A percentile compares a stretch with the other conserved stretches of the same genome.
Conservation (phyloP, 2,329 filamentous ascomycete genomes). For the Diaporthe amygdali region DNA sequence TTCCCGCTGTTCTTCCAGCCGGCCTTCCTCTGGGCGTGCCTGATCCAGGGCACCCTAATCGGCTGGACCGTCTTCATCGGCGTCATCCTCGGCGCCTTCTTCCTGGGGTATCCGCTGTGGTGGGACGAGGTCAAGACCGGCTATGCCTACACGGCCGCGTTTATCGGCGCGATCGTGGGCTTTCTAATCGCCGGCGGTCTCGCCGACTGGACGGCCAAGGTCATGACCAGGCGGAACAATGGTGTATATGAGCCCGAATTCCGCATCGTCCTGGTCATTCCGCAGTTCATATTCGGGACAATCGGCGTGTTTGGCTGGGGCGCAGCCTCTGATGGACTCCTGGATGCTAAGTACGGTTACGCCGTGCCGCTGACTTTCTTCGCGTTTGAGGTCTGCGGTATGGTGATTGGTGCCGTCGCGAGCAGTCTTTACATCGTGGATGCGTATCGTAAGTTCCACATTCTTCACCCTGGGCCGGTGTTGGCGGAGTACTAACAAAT, state of each 20-base stretch:
- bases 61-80: slow-evolving; percentile 96
- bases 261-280: slow-evolving; percentile 80
- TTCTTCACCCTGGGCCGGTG: background rate
- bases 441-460: slow-evolving; percentile 73
- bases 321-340: slow-evolving; percentile 68
- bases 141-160: slow-evolving; percentile 86
- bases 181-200: slow-evolving; percentile 77
- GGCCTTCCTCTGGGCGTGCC: slow-evolving; percentile 77
- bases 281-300: slow-evolving; percentile 78
- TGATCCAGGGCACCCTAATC: slow-evolving; percentile 89
- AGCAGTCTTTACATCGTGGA: slow-evolving; percentile 90
- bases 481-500: slow-evolving; percentile 22
- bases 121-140: slow-evolving; percentile 83
- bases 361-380: slow-evolving; percentile 82
- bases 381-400: slow-evolving; percentile 81
- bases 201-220: slow-evolving; percentile 73
- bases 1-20: slow-evolving; percentile 86
- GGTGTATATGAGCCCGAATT: slow-evolving; percentile 94
- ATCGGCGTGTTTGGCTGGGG: slow-evolving; percentile 87
- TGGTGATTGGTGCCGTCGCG: slow-evolving; percentile 90
- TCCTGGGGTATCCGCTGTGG: slow-evolving; percentile 80
- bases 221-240: slow-evolving; percentile 74
- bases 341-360: slow-evolving; percentile 66
- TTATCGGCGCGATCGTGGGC: slow-evolving; percentile 80
- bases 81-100: slow-evolving; percentile 81